Conservation (phyloP, 129 eudicot genomes). For the Pseudognaphalium luteoalbum region DNA sequence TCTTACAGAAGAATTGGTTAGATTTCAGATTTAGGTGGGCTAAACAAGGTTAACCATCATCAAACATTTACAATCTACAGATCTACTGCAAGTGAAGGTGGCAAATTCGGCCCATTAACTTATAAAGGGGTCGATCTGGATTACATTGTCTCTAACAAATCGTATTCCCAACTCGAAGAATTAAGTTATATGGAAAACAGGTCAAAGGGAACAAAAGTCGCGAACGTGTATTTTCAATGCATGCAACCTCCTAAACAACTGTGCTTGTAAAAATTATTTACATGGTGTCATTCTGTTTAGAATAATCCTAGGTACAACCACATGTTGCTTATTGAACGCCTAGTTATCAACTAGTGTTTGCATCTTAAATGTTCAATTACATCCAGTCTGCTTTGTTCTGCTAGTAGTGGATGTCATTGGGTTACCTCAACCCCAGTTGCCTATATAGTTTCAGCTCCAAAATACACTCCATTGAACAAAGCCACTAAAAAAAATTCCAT, state of each 20-base stretch:
- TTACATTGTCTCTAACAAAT: neutral
- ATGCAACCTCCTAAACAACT: neutral
- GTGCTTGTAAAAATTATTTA: too few relatives aligned
- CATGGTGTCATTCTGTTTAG: neutral
- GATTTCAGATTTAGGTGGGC: conserved; percentile 10
- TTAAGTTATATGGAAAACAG: neutral
- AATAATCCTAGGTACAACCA: neutral
- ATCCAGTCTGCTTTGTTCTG: neutral
- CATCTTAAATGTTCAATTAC: neutral
- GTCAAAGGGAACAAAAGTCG: neutral
- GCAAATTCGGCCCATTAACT: neutral
- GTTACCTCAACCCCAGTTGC: neutral
- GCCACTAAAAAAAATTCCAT: too few relatives aligned
- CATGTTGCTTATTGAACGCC: neutral
- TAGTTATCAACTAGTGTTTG: neutral
- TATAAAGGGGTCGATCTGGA: neutral
- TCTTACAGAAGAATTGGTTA: neutral
- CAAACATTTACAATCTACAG: neutral
- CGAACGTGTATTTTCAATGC: neutral
- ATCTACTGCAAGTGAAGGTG: neutral
- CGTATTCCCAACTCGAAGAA: neutral
- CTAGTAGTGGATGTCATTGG: neutral
- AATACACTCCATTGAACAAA: conserved; percentile 10
- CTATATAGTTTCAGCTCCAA: neutral
- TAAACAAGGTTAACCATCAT: conserved; percentile 12